Evolutionary conservation across 148 eudicot genomes (phyloP).

Genomic region (Rhododendron simsii): DNA sequence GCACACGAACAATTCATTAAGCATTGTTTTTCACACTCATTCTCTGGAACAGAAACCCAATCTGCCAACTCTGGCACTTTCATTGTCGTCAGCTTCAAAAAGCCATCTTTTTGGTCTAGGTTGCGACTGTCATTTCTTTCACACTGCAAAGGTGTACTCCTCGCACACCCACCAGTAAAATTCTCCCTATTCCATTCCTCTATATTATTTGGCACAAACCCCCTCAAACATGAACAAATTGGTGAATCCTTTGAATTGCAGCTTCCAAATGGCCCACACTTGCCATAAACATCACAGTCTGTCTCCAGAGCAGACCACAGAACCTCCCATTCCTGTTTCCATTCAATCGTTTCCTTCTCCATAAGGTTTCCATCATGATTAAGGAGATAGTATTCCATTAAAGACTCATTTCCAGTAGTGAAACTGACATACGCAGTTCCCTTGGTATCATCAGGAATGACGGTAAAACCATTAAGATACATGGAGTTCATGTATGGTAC

Average conservation of each 20-base stretch:
- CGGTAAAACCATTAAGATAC: background rate
- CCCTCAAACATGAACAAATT: slow-evolving; percentile 46
- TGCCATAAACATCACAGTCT: slow-evolving; percentile 41
- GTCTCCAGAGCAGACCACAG: background rate
- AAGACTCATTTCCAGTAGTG: background rate
- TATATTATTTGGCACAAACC: slow-evolving; percentile 33
- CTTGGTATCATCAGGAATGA: slow-evolving; percentile 5
- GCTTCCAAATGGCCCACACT: slow-evolving; percentile 53
- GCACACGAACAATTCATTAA: no score
- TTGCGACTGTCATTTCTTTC: no score
- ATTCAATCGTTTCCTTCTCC: no score
- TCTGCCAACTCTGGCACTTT: no score
- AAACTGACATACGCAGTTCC: slow-evolving; percentile 10
- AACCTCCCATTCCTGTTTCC: no score
- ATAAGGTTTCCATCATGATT: no score
- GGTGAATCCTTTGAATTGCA: slow-evolving; percentile 34
- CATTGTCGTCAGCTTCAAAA: no score
- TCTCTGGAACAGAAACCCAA: no score
- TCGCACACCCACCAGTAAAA: slow-evolving; percentile 28
- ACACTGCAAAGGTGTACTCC: slow-evolving; percentile 14
- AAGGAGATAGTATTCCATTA: background rate
- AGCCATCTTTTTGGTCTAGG: no score
- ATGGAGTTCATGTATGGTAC: background rate
- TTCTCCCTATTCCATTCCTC: slow-evolving; percentile 45
- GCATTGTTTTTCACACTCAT: no score